Conservation (phyloP, 805 yeast species). For the Myxozyma mucilagina region DNA sequence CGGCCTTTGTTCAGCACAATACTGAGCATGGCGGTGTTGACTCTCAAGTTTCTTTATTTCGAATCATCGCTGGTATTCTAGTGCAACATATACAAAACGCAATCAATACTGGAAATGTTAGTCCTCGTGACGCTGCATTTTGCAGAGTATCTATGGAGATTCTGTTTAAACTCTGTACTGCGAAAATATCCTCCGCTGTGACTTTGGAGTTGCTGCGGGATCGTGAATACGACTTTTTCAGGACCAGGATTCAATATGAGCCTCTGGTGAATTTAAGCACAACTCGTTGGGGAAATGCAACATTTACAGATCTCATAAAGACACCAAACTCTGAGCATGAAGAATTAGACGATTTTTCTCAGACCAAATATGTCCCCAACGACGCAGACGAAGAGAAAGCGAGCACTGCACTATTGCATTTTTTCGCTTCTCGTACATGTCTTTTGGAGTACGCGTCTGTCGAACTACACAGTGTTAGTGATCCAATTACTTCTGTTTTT, state of each 20-base stretch:
- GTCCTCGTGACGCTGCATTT: constrained; percentile 38
- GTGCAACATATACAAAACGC: constrained; percentile 29
- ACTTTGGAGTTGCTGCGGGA: constrained; percentile 54
- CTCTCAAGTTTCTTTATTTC: constrained; percentile 58
- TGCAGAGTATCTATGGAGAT: constrained; percentile 61
- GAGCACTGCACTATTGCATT: constrained; percentile 15
- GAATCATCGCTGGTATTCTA: constrained; percentile 53
- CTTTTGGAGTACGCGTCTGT: constrained; percentile 38
- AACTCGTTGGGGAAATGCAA: constrained; percentile 13
- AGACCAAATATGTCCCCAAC: not conserved
- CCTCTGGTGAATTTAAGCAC: constrained; percentile 6
- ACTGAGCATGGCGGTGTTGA: constrained; percentile 48
- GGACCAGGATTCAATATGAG: constrained; percentile 10
- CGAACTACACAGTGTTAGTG: constrained; percentile 62
- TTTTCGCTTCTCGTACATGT: constrained; percentile 23
- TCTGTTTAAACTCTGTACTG: constrained; percentile 59
- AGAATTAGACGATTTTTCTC: constrained; percentile 5
- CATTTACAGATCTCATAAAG: constrained; percentile 8
- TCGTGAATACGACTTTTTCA: constrained; percentile 19
- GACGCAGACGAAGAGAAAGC: constrained; percentile 14
- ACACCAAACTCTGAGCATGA: not conserved
- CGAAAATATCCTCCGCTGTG: constrained; percentile 53
- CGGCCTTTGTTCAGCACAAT: constrained; percentile 38
- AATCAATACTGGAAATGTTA: not conserved
- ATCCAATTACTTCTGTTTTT: constrained; percentile 21